Conservation (phyloP, 139 green algal genomes). For the Mychonastes homosphaera region DNA sequence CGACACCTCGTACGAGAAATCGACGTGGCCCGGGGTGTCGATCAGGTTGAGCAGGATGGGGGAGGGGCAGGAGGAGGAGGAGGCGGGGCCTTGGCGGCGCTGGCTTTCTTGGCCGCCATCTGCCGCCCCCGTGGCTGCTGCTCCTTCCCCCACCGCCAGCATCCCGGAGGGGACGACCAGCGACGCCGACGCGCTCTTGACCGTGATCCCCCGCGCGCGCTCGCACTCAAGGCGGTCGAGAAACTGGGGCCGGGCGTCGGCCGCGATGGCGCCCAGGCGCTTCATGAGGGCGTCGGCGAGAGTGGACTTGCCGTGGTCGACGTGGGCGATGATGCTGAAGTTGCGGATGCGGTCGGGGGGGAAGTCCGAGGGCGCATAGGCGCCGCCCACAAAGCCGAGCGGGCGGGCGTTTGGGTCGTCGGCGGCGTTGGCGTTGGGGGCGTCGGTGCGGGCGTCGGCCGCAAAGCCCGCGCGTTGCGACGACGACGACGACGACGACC, state of each 20-base stretch:
- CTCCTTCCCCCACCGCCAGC: background rate
- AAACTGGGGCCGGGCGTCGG: conserved; percentile 44
- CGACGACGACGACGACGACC: too few species aligned
- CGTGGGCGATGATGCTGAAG: conserved; percentile 79
- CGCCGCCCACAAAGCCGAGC: conserved; percentile 11
- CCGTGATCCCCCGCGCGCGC: conserved; percentile 83
- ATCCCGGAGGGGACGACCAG: conserved; percentile 1
- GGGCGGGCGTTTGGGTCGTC: too few species aligned
- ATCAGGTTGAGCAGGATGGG: conserved; percentile 75
- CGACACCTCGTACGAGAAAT: conserved; percentile 49
- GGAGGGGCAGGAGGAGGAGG: background rate
- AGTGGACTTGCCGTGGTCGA: conserved; percentile 83
- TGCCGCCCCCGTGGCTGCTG: conserved; percentile 4
- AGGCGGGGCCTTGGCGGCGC: background rate
- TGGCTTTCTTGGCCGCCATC: background rate
- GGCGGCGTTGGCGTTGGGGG: too few species aligned
- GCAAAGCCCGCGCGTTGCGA: too few species aligned
- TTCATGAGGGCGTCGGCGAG: conserved; percentile 69
- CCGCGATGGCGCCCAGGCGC: conserved; percentile 68
- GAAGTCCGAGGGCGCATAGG: conserved; percentile 5
- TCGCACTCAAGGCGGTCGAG: conserved; percentile 69
- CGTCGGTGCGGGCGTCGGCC: too few species aligned
- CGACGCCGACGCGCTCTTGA: conserved; percentile 45
- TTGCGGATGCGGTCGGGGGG: conserved; percentile 51
- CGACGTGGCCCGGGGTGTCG: conserved; percentile 66